These are phyloP conservation scores for Rozella allomycis DNA, from an alignment of 371 early-diverging fungal species.

Conservation along the genomic window DNA sequence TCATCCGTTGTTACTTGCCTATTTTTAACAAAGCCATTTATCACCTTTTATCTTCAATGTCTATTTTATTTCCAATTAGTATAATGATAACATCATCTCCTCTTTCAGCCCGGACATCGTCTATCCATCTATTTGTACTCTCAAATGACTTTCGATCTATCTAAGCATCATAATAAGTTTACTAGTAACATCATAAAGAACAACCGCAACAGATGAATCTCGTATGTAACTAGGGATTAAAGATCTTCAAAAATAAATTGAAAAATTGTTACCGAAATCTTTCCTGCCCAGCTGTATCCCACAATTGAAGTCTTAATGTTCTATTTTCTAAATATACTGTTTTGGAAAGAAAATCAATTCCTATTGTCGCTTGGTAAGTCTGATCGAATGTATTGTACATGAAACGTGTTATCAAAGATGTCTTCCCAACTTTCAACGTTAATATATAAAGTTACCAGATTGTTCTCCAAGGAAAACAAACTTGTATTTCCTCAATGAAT, in stretches of 20 bases:
- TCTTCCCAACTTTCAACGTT: constrained; percentile 73
- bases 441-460: constrained; percentile 41
- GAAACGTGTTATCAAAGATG: constrained; percentile 90
- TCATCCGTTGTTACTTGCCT: constrained; percentile 83
- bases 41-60: constrained; percentile 73
- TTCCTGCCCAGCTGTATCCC: constrained; percentile 99
- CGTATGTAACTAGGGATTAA: constrained; percentile 96
- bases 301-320: constrained; percentile 92
- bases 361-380: constrained; percentile 96
- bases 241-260: constrained; percentile 20
- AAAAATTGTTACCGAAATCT: constrained; percentile 6
- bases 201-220: constrained; percentile 93
- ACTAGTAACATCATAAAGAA: constrained; percentile 93
- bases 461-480: constrained; percentile 88
- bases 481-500: too few species aligned
- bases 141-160: constrained; percentile 71
- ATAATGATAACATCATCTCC: constrained; percentile 92
- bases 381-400: constrained; percentile 97
- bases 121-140: constrained; percentile 94
- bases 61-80: constrained; percentile 98
- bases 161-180: constrained; percentile 7
- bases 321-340: constrained; percentile 93
- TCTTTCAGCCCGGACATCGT: constrained; percentile 88
- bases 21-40: neutral
- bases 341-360: constrained; percentile 97